Evolutionary conservation across 805 yeast species (phyloP).

Genomic region (Sugiyamaella smithiae): DNA sequence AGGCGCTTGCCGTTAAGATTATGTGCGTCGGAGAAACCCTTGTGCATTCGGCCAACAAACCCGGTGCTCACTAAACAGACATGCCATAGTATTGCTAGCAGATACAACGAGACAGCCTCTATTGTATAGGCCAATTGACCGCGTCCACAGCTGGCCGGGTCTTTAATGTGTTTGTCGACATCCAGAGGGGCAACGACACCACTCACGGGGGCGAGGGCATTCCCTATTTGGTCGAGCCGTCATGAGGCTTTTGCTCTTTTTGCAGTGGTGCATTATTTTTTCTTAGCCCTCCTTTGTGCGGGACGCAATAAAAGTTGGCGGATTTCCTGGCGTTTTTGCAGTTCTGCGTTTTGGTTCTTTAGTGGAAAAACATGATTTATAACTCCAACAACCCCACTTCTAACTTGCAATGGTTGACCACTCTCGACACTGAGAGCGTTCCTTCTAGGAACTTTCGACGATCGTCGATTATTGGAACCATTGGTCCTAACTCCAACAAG

Average conservation of each 20-base stretch:
- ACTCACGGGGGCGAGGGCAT: constrained; percentile 1
- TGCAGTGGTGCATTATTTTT: constrained; percentile 3
- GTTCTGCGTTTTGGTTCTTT: background rate
- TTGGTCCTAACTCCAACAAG: constrained; percentile 96
- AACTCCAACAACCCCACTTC: constrained; percentile 32
- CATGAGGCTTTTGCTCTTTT: background rate
- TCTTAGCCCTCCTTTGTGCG: constrained; percentile 5
- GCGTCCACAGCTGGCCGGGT: no score
- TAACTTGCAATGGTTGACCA: constrained; percentile 74
- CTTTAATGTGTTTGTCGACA: no score
- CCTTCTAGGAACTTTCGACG: constrained; percentile 81
- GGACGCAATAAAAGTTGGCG: constrained; percentile 7
- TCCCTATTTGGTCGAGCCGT: constrained; percentile 5
- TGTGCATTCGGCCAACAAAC: no score
- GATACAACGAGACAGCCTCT: no score
- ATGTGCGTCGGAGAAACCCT: no score
- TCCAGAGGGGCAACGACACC: no score
- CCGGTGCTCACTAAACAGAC: no score
- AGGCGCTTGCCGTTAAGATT: background rate
- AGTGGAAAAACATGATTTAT: constrained; percentile 26
- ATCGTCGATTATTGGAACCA: constrained; percentile 96
- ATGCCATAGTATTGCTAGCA: no score
- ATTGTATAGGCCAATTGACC: no score
- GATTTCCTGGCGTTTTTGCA: background rate
- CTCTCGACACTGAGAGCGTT: constrained; percentile 66